Evolutionary conservation across 768 basidiomycete genomes (phyloP).

Genomic region (Kwoniella heveanensis): DNA sequence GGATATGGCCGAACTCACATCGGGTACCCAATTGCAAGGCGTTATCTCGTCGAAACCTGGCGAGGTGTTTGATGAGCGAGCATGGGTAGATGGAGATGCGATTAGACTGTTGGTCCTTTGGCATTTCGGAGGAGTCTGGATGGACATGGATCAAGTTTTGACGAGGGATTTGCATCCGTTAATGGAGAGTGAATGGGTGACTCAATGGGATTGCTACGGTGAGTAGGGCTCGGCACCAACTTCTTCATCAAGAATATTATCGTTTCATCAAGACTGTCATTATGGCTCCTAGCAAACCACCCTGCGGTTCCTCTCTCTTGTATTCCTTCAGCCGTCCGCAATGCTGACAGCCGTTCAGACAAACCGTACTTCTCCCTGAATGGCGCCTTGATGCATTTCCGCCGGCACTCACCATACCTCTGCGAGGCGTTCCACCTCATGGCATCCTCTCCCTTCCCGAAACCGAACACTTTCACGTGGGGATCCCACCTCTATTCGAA

Average conservation of each 20-base stretch:
- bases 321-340: background rate
- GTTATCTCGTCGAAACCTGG: slow-evolving; percentile 58
- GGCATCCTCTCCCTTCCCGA: slow-evolving; percentile 71
- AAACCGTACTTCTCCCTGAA: slow-evolving; percentile 78
- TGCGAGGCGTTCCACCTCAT: slow-evolving; percentile 96
- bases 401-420: slow-evolving; percentile 85
- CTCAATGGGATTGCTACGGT: slow-evolving; percentile 99
- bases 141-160: slow-evolving; percentile 95
- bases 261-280: no score
- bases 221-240: no score
- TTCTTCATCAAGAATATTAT: no score
- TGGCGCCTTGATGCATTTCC: slow-evolving; percentile 93
- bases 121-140: slow-evolving; percentile 90
- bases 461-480: slow-evolving; percentile 85
- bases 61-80: slow-evolving; percentile 68
- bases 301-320: no score
- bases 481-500: slow-evolving; percentile 88
- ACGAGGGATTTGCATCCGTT: slow-evolving; percentile 84
- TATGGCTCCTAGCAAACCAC: no score
- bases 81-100: slow-evolving; percentile 94
- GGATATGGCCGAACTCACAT: slow-evolving; percentile 68
- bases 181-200: slow-evolving; percentile 92
- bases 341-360: slow-evolving; percentile 58
- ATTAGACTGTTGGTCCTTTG: slow-evolving; percentile 84
- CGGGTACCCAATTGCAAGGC: slow-evolving; percentile 74